These are phyloP conservation scores for Starmerella scarabaei DNA, from an alignment of 805 yeast species.

Conservation along the genomic window DNA sequence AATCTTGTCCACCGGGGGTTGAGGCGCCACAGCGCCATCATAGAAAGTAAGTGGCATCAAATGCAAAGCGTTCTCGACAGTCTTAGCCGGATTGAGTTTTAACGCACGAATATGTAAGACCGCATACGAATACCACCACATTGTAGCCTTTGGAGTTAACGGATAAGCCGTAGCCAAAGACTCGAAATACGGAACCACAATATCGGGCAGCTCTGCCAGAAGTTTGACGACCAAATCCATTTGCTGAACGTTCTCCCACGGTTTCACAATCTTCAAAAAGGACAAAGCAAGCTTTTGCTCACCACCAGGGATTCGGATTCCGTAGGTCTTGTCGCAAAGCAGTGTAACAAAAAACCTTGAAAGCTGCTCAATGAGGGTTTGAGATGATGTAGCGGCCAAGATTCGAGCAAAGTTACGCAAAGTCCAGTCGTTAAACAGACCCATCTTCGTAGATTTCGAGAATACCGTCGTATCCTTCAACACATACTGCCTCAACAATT, in stretches of 20 bases:
- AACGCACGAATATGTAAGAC: conserved; percentile 47
- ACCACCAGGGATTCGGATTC: conserved; percentile 26
- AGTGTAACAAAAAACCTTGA: conserved; percentile 39
- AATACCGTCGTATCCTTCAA: conserved; percentile 43
- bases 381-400: conserved; percentile 24
- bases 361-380: conserved; percentile 25
- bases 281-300: conserved; percentile 58
- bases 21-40: background rate
- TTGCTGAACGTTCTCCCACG: conserved; percentile 66
- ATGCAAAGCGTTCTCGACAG: background rate
- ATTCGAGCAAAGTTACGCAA: conserved; percentile 45
- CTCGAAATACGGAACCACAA: conserved; percentile 50
- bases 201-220: conserved; percentile 47
- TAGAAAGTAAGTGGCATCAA: conserved; percentile 37
- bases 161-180: conserved; percentile 24
- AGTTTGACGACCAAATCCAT: conserved; percentile 40
- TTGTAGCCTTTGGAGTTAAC: conserved; percentile 66
- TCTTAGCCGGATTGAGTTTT: conserved; percentile 19
- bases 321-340: conserved; percentile 33
- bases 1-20: conserved; percentile 1
- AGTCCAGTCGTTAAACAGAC: conserved; percentile 66
- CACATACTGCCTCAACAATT: conserved; percentile 38
- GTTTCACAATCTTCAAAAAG: conserved; percentile 52
- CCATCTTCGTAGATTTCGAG: conserved; percentile 56
- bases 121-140: conserved; percentile 73